Evolutionary conservation across 148 eudicot genomes (phyloP).

Genomic region (Heliosperma pusillum): DNA sequence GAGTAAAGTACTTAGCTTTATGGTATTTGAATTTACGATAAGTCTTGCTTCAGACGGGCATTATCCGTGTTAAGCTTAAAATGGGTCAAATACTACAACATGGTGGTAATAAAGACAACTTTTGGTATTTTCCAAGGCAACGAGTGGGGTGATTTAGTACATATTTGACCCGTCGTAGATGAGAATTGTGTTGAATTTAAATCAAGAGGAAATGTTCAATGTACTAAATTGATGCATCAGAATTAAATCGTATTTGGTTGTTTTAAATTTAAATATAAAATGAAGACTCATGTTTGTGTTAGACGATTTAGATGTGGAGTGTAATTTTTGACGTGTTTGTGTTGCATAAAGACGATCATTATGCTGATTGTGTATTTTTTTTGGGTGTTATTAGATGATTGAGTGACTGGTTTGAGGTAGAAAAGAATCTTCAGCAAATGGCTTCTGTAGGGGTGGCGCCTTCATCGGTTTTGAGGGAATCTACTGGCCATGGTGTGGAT

Average conservation of each 20-base stretch:
- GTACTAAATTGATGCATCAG: neutral
- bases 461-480: constrained; percentile 45
- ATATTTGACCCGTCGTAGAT: no score
- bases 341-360: neutral
- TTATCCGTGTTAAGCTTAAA: no score
- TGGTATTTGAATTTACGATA: no score
- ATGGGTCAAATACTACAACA: no score
- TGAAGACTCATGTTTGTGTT: neutral
- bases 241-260: neutral
- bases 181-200: neutral
- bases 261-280: neutral
- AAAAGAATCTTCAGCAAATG: constrained; percentile 28
- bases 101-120: no score
- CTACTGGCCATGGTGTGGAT: constrained; percentile 46
- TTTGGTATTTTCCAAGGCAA: no score
- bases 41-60: no score
- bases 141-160: no score
- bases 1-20: neutral
- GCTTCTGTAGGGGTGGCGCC: constrained; percentile 57
- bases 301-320: neutral
- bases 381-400: constrained; percentile 18
- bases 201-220: neutral
- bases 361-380: constrained; percentile 4
- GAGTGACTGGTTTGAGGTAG: constrained; percentile 26
- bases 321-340: neutral